Conservation (phyloP, 2,329 filamentous ascomycete genomes). For the Echinosphaeria canescens region DNA sequence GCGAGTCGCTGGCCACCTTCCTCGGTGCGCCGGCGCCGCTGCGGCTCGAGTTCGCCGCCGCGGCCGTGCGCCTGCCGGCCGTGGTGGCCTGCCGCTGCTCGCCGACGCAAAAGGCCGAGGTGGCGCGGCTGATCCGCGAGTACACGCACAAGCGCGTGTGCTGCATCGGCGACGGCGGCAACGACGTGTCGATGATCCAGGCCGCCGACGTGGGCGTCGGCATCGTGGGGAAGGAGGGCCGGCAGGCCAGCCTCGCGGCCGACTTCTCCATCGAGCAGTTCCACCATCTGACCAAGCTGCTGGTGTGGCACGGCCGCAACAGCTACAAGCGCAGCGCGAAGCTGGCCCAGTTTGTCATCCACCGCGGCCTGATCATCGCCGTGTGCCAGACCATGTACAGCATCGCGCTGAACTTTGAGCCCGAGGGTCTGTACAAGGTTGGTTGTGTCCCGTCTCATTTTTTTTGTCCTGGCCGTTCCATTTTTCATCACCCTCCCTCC, state of each 20-base stretch:
- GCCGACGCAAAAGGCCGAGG: constrained; percentile 88
- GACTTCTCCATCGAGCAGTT: constrained; percentile 97
- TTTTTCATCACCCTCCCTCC: no score
- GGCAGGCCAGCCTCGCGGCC: constrained; percentile 82
- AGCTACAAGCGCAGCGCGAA: constrained; percentile 94
- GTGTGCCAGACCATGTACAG: constrained; percentile 97
- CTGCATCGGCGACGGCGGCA: constrained; percentile 94
- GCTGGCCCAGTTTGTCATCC: constrained; percentile 93
- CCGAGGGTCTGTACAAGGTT: constrained; percentile 75
- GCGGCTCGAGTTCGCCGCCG: constrained; percentile 64
- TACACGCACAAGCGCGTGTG: constrained; percentile 90
- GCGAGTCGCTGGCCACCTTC: constrained; percentile 70
- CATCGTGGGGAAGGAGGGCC: constrained; percentile 94
- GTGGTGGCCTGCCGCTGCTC: constrained; percentile 95
- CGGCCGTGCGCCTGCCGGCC: constrained; percentile 71
- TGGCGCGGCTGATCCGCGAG: constrained; percentile 74
- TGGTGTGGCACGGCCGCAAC: constrained; percentile 98
- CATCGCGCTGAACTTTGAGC: constrained; percentile 80
- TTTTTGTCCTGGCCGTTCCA: no score
- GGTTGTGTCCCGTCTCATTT: constrained; percentile 1
- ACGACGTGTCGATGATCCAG: constrained; percentile 98
- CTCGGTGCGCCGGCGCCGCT: constrained; percentile 73
- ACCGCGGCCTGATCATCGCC: constrained; percentile 83
- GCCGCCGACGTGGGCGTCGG: constrained; percentile 94
- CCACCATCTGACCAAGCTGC: constrained; percentile 78